Percentiles rank a stretch among this genome's conserved stretches.
phyloP scores from a whole-genome alignment of 495 filamentous ascomycete genomes.

The Aspergillus funiculosus region DNA sequence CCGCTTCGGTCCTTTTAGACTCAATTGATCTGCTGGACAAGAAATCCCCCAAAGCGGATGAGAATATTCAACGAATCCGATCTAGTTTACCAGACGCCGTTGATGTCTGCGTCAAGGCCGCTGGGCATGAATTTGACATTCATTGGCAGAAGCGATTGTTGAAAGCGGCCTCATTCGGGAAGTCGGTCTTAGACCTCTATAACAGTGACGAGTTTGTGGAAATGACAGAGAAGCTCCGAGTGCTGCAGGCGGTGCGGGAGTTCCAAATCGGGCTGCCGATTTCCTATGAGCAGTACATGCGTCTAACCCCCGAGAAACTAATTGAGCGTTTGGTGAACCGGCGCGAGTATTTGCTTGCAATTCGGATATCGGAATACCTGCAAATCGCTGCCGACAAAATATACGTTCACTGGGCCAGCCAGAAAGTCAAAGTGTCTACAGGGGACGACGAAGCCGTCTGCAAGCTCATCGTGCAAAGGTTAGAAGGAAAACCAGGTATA shows the following conservation, averaged over 20 bases:
- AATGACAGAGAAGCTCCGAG: conserved; percentile 90
- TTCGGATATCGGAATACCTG: conserved; percentile 83
- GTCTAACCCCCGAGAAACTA: conserved; percentile 80
- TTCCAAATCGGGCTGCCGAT: conserved; percentile 86
- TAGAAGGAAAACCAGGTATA: conserved; percentile 81
- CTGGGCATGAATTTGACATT: conserved; percentile 81
- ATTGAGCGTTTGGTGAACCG: conserved; percentile 80
- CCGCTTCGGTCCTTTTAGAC: conserved; percentile 86
- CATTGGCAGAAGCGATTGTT: conserved; percentile 94
- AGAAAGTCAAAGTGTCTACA: conserved; percentile 81
- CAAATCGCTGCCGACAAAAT: conserved; percentile 82
- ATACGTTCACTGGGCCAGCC: conserved; percentile 92
- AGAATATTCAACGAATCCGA: conserved; percentile 90
- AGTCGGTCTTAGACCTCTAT: conserved; percentile 93
- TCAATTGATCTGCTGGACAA: conserved; percentile 87
- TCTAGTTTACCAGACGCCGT: conserved; percentile 84
- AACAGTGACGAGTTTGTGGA: conserved; percentile 97
- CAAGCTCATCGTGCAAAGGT: conserved; percentile 75
- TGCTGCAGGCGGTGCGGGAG: conserved; percentile 85
- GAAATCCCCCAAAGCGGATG: conserved; percentile 93
- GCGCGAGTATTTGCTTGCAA: conserved; percentile 84
- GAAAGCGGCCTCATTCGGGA: conserved; percentile 93
- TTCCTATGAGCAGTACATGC: conserved; percentile 87
- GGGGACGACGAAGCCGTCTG: conserved; percentile 87
- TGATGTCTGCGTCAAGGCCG: conserved; percentile 83